A percentile compares a stretch with the other conserved stretches of the same genome.
These are phyloP conservation scores for Venturia pyrina DNA, from an alignment of 2,329 filamentous ascomycete species.

Conservation along the genomic window DNA sequence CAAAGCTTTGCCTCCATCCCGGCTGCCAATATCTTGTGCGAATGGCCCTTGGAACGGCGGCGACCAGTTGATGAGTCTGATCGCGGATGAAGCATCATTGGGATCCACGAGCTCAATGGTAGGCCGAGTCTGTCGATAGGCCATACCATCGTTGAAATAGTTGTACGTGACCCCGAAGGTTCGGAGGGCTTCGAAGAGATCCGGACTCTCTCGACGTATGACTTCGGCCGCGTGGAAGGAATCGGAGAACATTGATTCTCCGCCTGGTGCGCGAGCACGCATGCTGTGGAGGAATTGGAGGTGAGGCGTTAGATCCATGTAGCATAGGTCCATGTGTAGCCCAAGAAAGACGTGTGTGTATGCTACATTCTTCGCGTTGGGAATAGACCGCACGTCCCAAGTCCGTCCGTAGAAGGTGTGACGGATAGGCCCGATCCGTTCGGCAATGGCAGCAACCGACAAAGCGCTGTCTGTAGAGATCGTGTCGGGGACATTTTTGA, in stretches of 20 bases:
- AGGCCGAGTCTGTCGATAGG: conserved; percentile 50
- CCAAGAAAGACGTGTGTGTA: conserved; percentile 73
- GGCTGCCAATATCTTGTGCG: conserved; percentile 16
- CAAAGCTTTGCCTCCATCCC: conserved; percentile 14
- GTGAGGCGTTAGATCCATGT: conserved; percentile 67
- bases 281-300: conserved; percentile 87
- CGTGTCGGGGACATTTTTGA: conserved; percentile 57
- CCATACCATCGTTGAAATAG: conserved; percentile 55
- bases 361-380: conserved; percentile 80
- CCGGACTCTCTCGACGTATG: conserved; percentile 21
- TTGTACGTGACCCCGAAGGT: conserved; percentile 47
- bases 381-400: conserved; percentile 79
- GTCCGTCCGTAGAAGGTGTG: conserved; percentile 86
- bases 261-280: conserved; percentile 67
- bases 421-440: conserved; percentile 66
- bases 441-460: conserved; percentile 58
- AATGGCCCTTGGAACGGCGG: conserved; percentile 66
- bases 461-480: conserved; percentile 39
- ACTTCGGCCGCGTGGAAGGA: conserved; percentile 49
- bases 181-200: conserved; percentile 31
- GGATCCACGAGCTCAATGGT: conserved; percentile 39
- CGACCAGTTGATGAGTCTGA: conserved; percentile 54
- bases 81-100: conserved; percentile 20
- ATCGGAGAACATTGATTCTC: conserved; percentile 81
- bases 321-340: conserved; percentile 89